Evolutionary conservation across 2,329 filamentous ascomycete species (phyloP), one percentile per base, ranked within the genome.

Genomic region (Byssoonygena ceratinophila): DNA sequence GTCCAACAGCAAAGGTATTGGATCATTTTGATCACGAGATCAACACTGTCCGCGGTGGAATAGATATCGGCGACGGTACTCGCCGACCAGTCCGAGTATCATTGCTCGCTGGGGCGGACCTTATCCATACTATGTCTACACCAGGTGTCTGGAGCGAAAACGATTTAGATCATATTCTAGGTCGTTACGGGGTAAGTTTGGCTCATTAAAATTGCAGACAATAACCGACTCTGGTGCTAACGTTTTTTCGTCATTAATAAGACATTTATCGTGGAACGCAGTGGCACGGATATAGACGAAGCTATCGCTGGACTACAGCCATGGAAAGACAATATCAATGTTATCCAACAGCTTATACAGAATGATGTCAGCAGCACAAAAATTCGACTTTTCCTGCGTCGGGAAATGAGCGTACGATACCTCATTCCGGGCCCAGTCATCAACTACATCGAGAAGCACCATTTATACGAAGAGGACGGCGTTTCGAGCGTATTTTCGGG

Each of bases 21-120:
- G 88, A 94, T 64, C 91, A 96, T 69, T 92, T 96, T 61, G 83
- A 94, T 59, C 73, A 91, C 64, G 88, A 96, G 67, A 87, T 96
- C 65, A 95, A 96, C 66, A 78, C 80, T 22, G 79, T 87, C 41
- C 74, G 83, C 27, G 83, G 84, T 36, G 90, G 90, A 5, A 80
- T 92, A 27, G 77, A 85, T 61, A 79, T 77, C 44, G 75, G 77
- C 18, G 78, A 84, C 58, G 87, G 87, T 54, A 63, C 62, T 40
- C 80, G 77, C 63, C 84, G 81, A 66, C 78, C 74, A 11, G 84
- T 85, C 16, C 82, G 82, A 54, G 87, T 96, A 59, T 82, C 87
- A 45, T 77, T 96, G 32, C 77, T 96, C 29, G 89, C 87, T 2
- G 90, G 91, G 4, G 83, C 81, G 6, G 84, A 87, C 65, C 71